Conservation (phyloP, 176 grass and related monocot genomes). For the Phragmites australis region DNA sequence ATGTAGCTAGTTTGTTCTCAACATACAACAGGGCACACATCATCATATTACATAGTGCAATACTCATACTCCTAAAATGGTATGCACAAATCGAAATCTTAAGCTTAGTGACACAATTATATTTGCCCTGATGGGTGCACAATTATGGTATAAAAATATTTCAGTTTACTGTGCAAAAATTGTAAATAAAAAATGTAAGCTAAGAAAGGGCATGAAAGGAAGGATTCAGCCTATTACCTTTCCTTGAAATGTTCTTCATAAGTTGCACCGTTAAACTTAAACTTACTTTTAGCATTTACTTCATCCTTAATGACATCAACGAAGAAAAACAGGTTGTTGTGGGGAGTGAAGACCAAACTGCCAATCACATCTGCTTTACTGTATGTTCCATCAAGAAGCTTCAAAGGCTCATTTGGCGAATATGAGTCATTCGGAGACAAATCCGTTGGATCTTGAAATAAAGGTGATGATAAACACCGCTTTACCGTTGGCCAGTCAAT, state of each 20-base stretch:
- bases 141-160: conserved; percentile 1
- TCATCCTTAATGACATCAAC: conserved; percentile 60
- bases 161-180: neutral
- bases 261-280: conserved; percentile 41
- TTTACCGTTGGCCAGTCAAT: conserved; percentile 81
- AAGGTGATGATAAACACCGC: conserved; percentile 75
- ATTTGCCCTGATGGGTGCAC: neutral
- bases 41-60: conserved; percentile 13
- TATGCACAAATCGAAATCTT: neutral
- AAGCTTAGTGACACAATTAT: conserved; percentile 11
- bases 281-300: conserved; percentile 56
- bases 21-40: too few relatives aligned
- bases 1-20: neutral
- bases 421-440: conserved; percentile 30
- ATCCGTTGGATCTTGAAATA: conserved; percentile 51
- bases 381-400: conserved; percentile 59
- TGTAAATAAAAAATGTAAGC: conserved; percentile 10
- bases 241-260: conserved; percentile 66
- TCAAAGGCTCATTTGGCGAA: conserved; percentile 54
- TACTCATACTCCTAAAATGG: conserved; percentile 11
- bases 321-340: conserved; percentile 72
- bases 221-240: conserved; percentile 48
- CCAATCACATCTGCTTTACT: conserved; percentile 72
- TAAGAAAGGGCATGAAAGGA: conserved; percentile 19
- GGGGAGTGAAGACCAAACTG: conserved; percentile 83